Conservation (phyloP, 306 rosid species). For the Vigna unguiculata region DNA sequence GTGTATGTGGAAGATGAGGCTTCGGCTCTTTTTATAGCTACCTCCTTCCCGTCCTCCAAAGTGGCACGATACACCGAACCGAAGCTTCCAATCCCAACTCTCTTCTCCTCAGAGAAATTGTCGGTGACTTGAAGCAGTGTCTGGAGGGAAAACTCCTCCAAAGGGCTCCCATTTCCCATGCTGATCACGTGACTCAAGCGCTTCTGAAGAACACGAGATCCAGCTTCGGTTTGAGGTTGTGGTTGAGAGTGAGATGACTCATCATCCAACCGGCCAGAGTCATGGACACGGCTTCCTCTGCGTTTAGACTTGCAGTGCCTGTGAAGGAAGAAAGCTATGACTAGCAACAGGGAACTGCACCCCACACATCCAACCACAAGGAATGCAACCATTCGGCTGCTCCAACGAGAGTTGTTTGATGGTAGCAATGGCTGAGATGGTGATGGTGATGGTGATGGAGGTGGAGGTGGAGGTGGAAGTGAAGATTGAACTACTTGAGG, state of each 20-base stretch:
- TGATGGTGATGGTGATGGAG: not conserved
- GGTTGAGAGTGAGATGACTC: not conserved
- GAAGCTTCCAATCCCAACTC: conserved; percentile 81
- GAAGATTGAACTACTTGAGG: conserved; percentile 5
- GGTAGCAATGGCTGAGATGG: not conserved
- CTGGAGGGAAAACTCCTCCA: conserved; percentile 70
- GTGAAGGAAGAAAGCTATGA: conserved; percentile 54
- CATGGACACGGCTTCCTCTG: conserved; percentile 74
- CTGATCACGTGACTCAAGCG: conserved; percentile 79
- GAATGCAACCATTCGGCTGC: conserved; percentile 68
- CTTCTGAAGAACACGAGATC: conserved; percentile 56
- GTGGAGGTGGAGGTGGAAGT: not conserved
- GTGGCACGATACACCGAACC: conserved; percentile 80
- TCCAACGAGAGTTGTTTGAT: conserved; percentile 51
- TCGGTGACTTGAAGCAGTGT: conserved; percentile 59
- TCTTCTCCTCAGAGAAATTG: conserved; percentile 69
- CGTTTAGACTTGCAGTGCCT: conserved; percentile 57
- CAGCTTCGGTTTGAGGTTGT: conserved; percentile 2
- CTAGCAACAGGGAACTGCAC: conserved; percentile 52
- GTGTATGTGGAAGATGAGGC: conserved; percentile 42
- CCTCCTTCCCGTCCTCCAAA: conserved; percentile 71
- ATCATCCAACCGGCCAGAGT: conserved; percentile 82
- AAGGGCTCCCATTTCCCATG: conserved; percentile 63
- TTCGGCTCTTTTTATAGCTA: conserved; percentile 91
- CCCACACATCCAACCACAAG: conserved; percentile 88